phyloP scores from a whole-genome alignment of 371 early-diverging fungal genomes.

The Apophysomyces variabilis region DNA sequence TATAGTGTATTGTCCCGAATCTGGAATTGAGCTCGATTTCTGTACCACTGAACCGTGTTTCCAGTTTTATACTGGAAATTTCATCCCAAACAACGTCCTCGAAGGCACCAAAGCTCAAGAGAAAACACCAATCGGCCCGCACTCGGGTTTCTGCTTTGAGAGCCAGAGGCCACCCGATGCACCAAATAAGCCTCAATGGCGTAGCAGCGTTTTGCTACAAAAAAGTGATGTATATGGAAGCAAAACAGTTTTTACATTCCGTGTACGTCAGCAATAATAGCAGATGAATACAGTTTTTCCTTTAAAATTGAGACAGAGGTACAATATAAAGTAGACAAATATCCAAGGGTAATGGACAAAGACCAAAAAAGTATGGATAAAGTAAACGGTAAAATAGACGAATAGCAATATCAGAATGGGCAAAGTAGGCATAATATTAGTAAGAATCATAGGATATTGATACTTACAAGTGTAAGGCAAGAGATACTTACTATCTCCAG shows the following conservation, averaged over 20 bases:
- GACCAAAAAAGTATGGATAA: not conserved
- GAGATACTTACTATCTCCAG: too few relatives aligned
- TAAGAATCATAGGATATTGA: too few relatives aligned
- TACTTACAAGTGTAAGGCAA: too few relatives aligned
- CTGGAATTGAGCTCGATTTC: slow-evolving; percentile 66
- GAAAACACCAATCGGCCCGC: slow-evolving; percentile 29
- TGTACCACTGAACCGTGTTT: slow-evolving; percentile 73
- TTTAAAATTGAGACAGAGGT: too few relatives aligned
- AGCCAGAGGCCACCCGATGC: slow-evolving; percentile 72
- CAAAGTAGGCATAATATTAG: too few relatives aligned
- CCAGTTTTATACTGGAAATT: slow-evolving; percentile 80
- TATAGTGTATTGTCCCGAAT: slow-evolving; percentile 54
- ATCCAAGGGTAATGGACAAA: not conserved
- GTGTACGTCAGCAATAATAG: slow-evolving; percentile 22
- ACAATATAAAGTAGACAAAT: too few relatives aligned
- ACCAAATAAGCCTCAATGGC: slow-evolving; percentile 64
- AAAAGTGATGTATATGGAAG: slow-evolving; percentile 51
- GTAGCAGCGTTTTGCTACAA: slow-evolving; percentile 49
- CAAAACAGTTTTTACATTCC: slow-evolving; percentile 55
- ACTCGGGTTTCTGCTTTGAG: slow-evolving; percentile 73
- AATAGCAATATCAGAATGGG: too few relatives aligned
- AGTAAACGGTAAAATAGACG: too few relatives aligned
- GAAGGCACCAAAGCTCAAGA: slow-evolving; percentile 49
- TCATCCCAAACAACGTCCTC: slow-evolving; percentile 35
- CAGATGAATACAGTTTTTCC: too few relatives aligned